Conservation (phyloP, 371 early-diverging fungal genomes). For the Mortierella sp. region DNA sequence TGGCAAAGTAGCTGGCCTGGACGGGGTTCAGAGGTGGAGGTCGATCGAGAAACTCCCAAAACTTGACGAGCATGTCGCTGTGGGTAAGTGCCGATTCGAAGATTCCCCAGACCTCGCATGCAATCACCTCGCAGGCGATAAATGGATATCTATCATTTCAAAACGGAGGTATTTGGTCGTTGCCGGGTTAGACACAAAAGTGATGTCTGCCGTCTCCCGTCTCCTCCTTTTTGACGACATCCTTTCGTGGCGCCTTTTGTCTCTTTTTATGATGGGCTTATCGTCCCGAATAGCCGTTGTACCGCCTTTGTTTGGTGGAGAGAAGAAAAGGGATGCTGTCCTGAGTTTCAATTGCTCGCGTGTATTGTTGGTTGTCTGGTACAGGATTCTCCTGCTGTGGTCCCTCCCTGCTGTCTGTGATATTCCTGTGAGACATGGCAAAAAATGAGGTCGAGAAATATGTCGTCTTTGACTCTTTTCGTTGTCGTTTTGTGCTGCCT, state of each 20-base stretch:
- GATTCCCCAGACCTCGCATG: slow-evolving; percentile 88
- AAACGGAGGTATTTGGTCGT: not conserved
- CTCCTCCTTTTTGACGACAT: not conserved
- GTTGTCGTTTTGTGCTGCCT: too few species aligned
- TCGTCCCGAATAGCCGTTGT: not conserved
- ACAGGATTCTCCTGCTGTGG: not conserved
- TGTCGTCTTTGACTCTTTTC: too few species aligned
- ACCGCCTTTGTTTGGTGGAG: not conserved
- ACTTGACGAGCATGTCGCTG: slow-evolving; percentile 75
- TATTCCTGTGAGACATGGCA: not conserved
- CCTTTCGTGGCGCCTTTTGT: not conserved
- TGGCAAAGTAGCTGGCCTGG: slow-evolving; percentile 90
- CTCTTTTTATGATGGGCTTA: not conserved
- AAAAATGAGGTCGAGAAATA: not conserved
- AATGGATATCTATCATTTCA: slow-evolving; percentile 77
- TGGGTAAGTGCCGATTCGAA: slow-evolving; percentile 81
- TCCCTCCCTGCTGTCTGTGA: not conserved
- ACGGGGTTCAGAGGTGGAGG: slow-evolving; percentile 80
- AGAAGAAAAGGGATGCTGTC: not conserved
- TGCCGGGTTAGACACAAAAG: not conserved
- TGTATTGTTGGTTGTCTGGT: not conserved
- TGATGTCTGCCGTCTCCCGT: not conserved
- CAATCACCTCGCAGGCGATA: slow-evolving; percentile 87
- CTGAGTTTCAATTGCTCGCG: slow-evolving; percentile 7
- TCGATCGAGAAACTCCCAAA: slow-evolving; percentile 87